phyloP scores from a whole-genome alignment of 192 early-diverging fungal genomes.

The Umbelopsis ramanniana region DNA sequence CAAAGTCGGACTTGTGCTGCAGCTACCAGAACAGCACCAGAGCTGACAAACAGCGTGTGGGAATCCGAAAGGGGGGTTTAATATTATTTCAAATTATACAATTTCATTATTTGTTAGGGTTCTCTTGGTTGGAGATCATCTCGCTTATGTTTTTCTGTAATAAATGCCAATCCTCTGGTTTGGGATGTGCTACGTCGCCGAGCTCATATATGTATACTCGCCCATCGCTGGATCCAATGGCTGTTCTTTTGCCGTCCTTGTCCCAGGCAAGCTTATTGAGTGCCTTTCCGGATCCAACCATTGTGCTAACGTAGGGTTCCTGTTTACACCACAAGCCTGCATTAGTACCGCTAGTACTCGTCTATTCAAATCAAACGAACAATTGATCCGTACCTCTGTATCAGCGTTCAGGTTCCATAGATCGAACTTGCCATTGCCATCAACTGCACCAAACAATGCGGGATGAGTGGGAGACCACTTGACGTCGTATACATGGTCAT shows the following conservation, averaged over 20 bases:
- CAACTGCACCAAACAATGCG: slow-evolving; percentile 88
- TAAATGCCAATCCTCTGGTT: slow-evolving; percentile 55
- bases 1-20: neutral
- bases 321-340: neutral
- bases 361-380: neutral
- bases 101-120: slow-evolving; percentile 33
- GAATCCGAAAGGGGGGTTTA: neutral
- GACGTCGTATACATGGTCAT: slow-evolving; percentile 98
- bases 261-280: slow-evolving; percentile 96
- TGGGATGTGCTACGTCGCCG: slow-evolving; percentile 79
- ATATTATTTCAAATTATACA: neutral
- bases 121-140: slow-evolving; percentile 55
- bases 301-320: slow-evolving; percentile 59
- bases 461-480: slow-evolving; percentile 98
- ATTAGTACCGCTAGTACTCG: neutral
- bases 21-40: neutral
- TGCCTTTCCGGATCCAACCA: slow-evolving; percentile 69
- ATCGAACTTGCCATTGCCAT: slow-evolving; percentile 88
- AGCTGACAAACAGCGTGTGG: slow-evolving; percentile 13
- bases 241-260: slow-evolving; percentile 81
- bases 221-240: slow-evolving; percentile 85
- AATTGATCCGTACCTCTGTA: slow-evolving; percentile 67
- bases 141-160: slow-evolving; percentile 57
- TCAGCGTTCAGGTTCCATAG: slow-evolving; percentile 95
- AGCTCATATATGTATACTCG: slow-evolving; percentile 89